Evolutionary conservation across 805 yeast species (phyloP), one percentile per base, ranked within the genome.

Genomic region (Metschnikowia baotianmanensis): DNA sequence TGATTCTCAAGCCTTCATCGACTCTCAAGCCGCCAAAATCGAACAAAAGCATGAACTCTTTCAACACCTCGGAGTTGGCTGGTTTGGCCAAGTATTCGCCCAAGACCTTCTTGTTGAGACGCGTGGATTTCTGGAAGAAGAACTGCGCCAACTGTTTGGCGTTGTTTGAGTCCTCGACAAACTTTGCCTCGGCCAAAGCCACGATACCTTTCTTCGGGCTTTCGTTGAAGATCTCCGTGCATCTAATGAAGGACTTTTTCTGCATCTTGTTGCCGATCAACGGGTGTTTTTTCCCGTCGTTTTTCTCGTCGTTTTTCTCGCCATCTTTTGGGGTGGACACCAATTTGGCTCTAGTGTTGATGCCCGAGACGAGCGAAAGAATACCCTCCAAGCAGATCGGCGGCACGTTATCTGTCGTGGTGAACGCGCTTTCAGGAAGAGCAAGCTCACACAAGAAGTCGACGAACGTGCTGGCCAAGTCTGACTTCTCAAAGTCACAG

Each of bases 351-450:
- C 82, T 58, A 33, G 74, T 78, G 48, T 76, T 74, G 33, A 86
- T 68, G 12, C 82, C 81, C 42, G 78, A 76, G 30, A 90, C 69
- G 41, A 84, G 80, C 2, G 86, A 74, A 17, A 91, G 67, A 3
- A 93, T 61, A 1, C 97, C 96, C 53, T 93, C 98, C 37, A 93
- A 68, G 54, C 98, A 91, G 7, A 89, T 76, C 0, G 98, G 96
- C 0, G 99, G 98, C 1, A 91, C 95, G 53, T 78, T 83, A 28
- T 85, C 86, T 0, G 96, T 86, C 0, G 95, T 82, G 52, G 75
- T 69, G 8, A 73, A 53, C 0, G 97, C 95, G 9, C 91, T 77
- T 56, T 89, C 96, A 0, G 98, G 95, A 31, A 87, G 74, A 0
- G 97, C 82, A 23, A 89, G 67, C 37, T 83, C 77, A 39, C 95